A percentile compares a stretch with the other conserved stretches of the same genome.
Evolutionary conservation across 441 rosid species (phyloP).

Genomic region (Syzygium syzygioides): DNA sequence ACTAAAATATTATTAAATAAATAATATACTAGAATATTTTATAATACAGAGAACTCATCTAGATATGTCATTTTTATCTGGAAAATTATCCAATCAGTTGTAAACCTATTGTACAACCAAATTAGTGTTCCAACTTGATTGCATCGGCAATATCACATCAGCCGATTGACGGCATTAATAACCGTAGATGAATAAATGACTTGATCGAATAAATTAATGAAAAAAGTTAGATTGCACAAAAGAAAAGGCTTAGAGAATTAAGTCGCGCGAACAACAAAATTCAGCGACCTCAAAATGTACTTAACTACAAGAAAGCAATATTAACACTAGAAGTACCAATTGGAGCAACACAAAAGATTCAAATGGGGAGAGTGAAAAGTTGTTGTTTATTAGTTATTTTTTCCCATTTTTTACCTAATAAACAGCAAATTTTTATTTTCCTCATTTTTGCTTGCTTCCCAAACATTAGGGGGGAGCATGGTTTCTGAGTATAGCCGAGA

Average conservation of each 20-base stretch:
- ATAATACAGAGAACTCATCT: neutral
- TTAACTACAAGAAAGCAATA: neutral
- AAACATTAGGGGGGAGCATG: neutral
- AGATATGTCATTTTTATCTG: rapidly evolving
- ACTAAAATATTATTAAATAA: neutral
- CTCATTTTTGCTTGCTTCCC: neutral
- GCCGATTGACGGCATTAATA: neutral
- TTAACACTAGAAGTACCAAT: neutral
- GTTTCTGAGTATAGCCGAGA: neutral
- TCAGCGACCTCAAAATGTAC: neutral
- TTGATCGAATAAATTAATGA: neutral
- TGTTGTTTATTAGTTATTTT: neutral
- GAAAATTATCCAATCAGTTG: neutral
- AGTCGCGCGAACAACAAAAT: neutral
- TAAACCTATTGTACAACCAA: too few species aligned
- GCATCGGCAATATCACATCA: neutral
- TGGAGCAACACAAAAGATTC: neutral
- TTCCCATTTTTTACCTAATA: neutral
- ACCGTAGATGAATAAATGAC: neutral
- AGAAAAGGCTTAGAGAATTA: neutral
- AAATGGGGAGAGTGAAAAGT: neutral
- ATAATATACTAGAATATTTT: neutral
- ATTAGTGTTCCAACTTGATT: neutral
- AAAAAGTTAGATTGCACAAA: neutral
- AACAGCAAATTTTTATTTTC: neutral